Evolutionary conservation across 2,329 filamentous ascomycete species (phyloP).

Genomic region (Thelonectria discophora): DNA sequence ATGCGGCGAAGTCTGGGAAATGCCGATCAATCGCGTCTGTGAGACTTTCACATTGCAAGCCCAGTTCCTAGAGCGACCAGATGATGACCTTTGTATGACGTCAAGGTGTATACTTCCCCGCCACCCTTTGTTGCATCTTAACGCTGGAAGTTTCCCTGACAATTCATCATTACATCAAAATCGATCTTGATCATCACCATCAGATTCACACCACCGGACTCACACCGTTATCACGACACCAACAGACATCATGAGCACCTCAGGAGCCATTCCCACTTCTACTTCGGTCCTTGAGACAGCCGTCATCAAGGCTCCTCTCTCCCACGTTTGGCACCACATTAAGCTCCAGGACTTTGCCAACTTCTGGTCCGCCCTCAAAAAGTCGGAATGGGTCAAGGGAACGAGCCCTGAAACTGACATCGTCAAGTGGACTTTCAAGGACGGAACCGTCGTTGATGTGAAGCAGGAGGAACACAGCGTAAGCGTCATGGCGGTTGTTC

Average conservation of each 20-base stretch:
- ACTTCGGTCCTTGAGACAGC: conserved; percentile 72
- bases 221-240: no score
- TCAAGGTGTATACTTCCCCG: conserved; percentile 10
- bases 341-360: conserved; percentile 75
- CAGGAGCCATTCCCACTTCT: conserved; percentile 65
- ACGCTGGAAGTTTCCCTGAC: not conserved
- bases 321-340: conserved; percentile 77
- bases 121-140: not conserved
- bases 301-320: conserved; percentile 73
- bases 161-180: not conserved
- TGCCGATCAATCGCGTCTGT: conserved; percentile 9
- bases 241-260: conserved; percentile 35
- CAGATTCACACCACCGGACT: not conserved
- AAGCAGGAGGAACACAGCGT: conserved; percentile 82
- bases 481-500: conserved; percentile 36
- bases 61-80: not conserved
- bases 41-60: not conserved
- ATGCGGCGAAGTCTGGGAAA: no score
- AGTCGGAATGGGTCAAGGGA: conserved; percentile 71
- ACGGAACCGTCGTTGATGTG: conserved; percentile 73
- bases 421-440: conserved; percentile 76
- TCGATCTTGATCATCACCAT: not conserved
- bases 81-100: conserved; percentile 9
- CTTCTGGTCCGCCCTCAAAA: conserved; percentile 71
- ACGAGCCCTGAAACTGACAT: conserved; percentile 71